Base-by-base conservation (phyloP, 73 alveolate genomes). In the Symbiodinium natans region DNA sequence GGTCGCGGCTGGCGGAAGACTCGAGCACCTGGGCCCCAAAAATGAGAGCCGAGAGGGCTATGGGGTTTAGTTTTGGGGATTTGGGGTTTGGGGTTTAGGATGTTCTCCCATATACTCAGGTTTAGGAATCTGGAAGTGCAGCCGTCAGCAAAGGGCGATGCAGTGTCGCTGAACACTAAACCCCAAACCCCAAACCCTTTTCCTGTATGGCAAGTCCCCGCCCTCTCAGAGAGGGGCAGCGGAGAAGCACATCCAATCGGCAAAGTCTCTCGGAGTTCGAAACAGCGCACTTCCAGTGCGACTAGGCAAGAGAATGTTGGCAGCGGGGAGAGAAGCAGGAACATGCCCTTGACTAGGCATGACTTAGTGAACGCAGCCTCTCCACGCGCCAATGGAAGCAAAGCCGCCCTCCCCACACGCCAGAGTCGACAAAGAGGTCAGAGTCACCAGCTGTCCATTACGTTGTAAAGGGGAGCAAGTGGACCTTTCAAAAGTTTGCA, bases 201-300 rank as follows among this genome's bases (percentile, higher is more conserved):
- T 63, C 40, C 36, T 63, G 80, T 29, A 7, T n/a, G 80, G 11
- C 80, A 25, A 63, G 80, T 36, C 27, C 19, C 80, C 80, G 80
- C 80, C 80, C 80, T 23, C 80, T n/a, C 80, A 63, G 6, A 27
- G 80, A 63, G 80, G 80, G 80, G 80, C 80, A 63, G 80, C 27
- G 29, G 75, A 56, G 75, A 1, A 56, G 75, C 36, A 1, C 75
- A 56, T 34, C 77, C 39, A 63, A 21, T 63, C 36, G 33, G 80
- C 80, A 63, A 29, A 29, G 80, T 63, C 19, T 23, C 80, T 63
- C 80, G 36, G 80, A 63, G 36, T 63, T 27, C 38, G 80, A 63
- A 63, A 63, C 80, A 27, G 80, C 80, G 80, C 40, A 63, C 80
- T 63, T 63, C 80, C 80, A 63, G 80, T 63, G 27, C 80, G 80